Conservation (phyloP, 2,329 filamentous ascomycete genomes). For the Eutypa lata region DNA sequence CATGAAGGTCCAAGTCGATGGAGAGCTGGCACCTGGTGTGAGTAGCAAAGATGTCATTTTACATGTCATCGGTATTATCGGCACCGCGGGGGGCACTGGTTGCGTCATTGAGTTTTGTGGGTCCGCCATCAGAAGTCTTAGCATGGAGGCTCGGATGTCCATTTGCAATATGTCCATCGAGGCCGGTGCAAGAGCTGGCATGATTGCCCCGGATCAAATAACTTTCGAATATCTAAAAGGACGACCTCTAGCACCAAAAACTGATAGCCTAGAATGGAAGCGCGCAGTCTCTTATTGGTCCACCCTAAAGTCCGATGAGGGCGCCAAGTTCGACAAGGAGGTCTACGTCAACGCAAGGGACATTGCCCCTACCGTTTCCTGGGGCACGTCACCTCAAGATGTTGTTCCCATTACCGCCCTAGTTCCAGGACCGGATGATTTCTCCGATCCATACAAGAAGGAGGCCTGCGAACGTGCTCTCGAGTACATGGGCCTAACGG, state of each 20-base stretch:
- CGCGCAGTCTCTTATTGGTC: constrained; percentile 86
- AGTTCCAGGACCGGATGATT: constrained; percentile 87
- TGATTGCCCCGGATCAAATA: constrained; percentile 91
- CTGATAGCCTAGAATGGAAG: constrained; percentile 84
- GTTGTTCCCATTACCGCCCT: constrained; percentile 88
- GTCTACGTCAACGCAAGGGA: constrained; percentile 90
- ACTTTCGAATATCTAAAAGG: constrained; percentile 96
- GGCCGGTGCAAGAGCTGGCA: constrained; percentile 88
- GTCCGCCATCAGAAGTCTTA: constrained; percentile 82
- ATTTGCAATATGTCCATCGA: constrained; percentile 99
- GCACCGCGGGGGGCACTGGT: constrained; percentile 91
- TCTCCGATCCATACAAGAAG: constrained; percentile 82
- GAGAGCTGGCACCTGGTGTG: constrained; percentile 83
- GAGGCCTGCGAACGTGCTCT: constrained; percentile 75
- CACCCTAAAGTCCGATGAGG: constrained; percentile 79
- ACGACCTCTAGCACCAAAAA: constrained; percentile 81
- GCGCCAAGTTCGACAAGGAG: constrained; percentile 84
- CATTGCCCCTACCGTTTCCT: constrained; percentile 88
- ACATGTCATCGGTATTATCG: constrained; percentile 88
- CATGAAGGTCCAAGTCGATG: constrained; percentile 95
- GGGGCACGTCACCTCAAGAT: constrained; percentile 96
- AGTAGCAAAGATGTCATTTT: constrained; percentile 95
- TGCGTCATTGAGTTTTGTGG: constrained; percentile 97
- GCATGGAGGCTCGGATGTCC: constrained; percentile 97
- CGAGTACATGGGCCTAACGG: constrained; percentile 91